Base-by-base conservation (phyloP, 148 eudicot species). In the Polygonum maritimum region DNA sequence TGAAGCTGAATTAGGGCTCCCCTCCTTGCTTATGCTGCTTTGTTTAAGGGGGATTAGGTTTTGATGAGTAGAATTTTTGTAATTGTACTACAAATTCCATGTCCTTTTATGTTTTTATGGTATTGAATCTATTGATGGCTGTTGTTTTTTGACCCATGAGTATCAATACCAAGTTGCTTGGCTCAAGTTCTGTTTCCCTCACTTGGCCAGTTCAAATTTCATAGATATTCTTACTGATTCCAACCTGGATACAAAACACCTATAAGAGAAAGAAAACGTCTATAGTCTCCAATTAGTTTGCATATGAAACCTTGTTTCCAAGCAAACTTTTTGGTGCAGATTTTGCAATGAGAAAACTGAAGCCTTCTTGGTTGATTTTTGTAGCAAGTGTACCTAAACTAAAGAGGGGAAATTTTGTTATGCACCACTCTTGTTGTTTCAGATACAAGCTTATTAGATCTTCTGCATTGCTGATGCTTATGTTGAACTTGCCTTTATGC, bases 401-500 rank as follows among this genome's bases (percentile, higher is more conserved):
- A 3, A 10, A 8, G 69, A 0, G 69, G 69, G 31, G n/a, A 36
- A 15, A 6, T 58, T 21, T 58, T 58, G 67, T 22, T 58, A 58
- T 58, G 67, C 36, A 58, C 45, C 45, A 58, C 22, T 22, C 12
- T 6, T 58, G 33, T 58, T 58, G 10, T 13, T 65, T 65, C 71
- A 15, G 41, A 65, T 65, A 13, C 15, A 65, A 35, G 19, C 19
- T n/a, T n/a, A n/a, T 65, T 15, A 3, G 41, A 14, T 35, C 11
- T 35, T 65, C 71, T 65, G 4, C 35, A 65, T 35, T 15, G 10
- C 19, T 65, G n/a, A 35, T 12, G 71, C 7, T 65, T 36, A 36
- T 35, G 45, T 35, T 65, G 71, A 36, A 14, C 44, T 39, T 78
- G 71, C 63, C 44, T 47, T 9, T 62, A 33, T 82, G 80, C 90